Conservation (phyloP, 2,329 filamentous ascomycete genomes). For the Fusarium sp. region DNA sequence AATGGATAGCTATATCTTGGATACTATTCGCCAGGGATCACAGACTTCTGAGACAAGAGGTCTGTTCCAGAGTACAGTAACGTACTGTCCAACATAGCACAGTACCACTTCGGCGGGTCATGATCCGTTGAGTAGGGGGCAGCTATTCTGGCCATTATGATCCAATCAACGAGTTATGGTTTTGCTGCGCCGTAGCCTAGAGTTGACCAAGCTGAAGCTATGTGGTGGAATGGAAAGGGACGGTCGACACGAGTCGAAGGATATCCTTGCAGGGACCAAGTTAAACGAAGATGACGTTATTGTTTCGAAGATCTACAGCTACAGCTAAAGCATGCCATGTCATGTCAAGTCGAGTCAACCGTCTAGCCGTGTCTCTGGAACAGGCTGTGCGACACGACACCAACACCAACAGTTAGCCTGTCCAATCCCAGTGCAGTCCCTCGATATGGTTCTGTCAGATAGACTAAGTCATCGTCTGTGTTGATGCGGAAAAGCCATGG, state of each 20-base stretch:
- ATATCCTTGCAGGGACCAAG: neutral
- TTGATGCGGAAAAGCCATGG: neutral
- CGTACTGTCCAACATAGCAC: neutral
- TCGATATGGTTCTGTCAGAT: neutral
- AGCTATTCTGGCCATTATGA: neutral
- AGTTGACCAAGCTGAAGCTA: slow-evolving; percentile 20
- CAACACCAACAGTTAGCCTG: neutral
- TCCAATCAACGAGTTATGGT: slow-evolving; percentile 18
- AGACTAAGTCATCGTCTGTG: neutral
- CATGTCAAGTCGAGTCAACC: neutral
- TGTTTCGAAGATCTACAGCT: neutral
- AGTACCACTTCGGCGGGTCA: slow-evolving; percentile 16
- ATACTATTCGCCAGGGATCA: slow-evolving; percentile 1
- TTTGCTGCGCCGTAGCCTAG: slow-evolving; percentile 23
- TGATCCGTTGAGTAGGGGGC: neutral
- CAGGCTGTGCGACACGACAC: neutral
- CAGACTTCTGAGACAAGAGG: slow-evolving; percentile 11
- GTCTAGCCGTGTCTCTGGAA: neutral
- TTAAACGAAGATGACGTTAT: slow-evolving; percentile 15
- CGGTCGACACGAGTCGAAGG: neutral
- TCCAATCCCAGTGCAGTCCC: neutral
- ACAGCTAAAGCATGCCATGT: neutral
- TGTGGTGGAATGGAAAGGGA: neutral
- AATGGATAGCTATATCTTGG: neutral
- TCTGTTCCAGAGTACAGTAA: neutral